These are phyloP conservation scores for Nannochloropsis salina DNA, from an alignment of 108 stramenopile species.

Conservation along the genomic window DNA sequence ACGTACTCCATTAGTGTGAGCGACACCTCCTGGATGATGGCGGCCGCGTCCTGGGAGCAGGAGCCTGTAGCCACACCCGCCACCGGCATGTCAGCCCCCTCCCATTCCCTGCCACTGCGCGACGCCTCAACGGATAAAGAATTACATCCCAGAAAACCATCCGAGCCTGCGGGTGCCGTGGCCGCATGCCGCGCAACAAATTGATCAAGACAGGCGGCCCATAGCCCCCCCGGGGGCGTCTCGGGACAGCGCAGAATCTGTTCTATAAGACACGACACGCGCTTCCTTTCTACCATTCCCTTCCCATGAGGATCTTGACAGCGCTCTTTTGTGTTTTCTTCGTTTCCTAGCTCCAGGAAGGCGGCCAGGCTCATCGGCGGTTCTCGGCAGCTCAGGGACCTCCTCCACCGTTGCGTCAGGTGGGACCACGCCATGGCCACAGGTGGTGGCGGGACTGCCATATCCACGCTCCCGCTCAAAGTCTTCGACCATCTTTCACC, in stretches of 20 bases:
- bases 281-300: neutral
- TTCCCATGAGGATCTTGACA: neutral
- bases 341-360: neutral
- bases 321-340: neutral
- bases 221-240: neutral
- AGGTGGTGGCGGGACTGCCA: neutral
- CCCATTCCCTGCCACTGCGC: neutral
- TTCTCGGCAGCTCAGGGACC: neutral
- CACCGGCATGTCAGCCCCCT: neutral
- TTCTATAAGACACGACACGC: neutral
- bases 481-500: neutral
- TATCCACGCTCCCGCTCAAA: neutral
- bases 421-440: conserved; percentile 16
- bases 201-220: neutral
- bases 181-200: conserved; percentile 7
- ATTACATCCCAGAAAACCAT: neutral
- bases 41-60: neutral
- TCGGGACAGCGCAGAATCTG: neutral
- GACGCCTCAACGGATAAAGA: neutral
- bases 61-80: neutral
- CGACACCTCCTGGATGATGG: neutral
- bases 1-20: neutral
- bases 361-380: neutral
- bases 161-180: neutral
- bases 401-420: neutral